Evolutionary conservation across 192 early-diverging fungal genomes (phyloP), one percentile per base, ranked within the genome.

Genomic region (Entrophospora sp.): DNA sequence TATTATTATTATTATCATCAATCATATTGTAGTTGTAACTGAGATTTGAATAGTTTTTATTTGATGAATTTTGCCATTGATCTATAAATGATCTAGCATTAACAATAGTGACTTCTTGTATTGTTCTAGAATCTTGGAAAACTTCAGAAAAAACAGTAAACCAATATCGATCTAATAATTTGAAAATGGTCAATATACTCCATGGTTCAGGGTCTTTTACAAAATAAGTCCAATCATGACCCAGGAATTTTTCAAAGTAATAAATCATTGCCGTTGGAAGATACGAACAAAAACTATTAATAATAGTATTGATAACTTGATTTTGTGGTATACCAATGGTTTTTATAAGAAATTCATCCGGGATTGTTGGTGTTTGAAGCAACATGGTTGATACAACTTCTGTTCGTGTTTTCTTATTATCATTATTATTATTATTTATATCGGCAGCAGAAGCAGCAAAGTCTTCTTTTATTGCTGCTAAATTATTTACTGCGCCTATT

Each of bases 101-200:
- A n/a, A n/a, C n/a, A 25, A 58, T 58, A 16, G 34, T 22, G 5
- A 58, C 32, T 12, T 34, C 20, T 22, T 58, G 9, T 2, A 58
- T 58, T 20, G 35, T 28, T 18, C 32, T n/a, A 38, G 34, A 34
- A 37, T 37, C 12, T 10, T 58, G 30, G 37, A 58, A 58, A 5
- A 38, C 35, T 13, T 58, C 56, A 9, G 34, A 37, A 58, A 58
- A 58, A 38, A 58, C 56, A 3, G 56, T 34, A 1, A 58, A 16
- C 56, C 56, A 58, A 58, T 37, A 38, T 8, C 56, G 31, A 37
- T 58, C 56, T n/a, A 58, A 37, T 14, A 58, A 58, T 58, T 58
- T 58, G 24, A 58, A 16, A 32, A 58, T 58, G 5, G 18, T 9
- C 6, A 16, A 5, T 30, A 58, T 37, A 10, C 44, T 48, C 61